Conservation (phyloP, 768 basidiomycete species). For the Favolaschia claudopus region DNA sequence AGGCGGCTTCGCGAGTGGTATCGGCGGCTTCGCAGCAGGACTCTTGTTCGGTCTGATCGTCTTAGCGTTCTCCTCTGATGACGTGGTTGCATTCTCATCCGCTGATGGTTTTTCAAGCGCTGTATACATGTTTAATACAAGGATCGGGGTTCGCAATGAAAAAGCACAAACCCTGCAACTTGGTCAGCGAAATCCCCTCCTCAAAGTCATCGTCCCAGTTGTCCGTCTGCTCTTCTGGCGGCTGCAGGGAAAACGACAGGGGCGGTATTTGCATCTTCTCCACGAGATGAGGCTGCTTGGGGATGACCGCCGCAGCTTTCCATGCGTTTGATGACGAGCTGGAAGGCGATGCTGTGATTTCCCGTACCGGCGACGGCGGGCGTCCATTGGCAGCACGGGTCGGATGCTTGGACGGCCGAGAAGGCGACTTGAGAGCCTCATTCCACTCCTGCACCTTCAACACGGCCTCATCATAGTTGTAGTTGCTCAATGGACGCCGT, state of each 20-base stretch:
- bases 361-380: constrained; percentile 54
- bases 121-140: constrained; percentile 31
- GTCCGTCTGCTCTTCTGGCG: constrained; percentile 87
- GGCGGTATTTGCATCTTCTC: constrained; percentile 71
- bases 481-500: constrained; percentile 69
- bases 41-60: constrained; percentile 83
- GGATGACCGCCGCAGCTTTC: constrained; percentile 42
- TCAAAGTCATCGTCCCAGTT: constrained; percentile 99
- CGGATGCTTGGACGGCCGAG: constrained; percentile 75
- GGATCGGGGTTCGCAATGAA: constrained; percentile 1
- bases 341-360: constrained; percentile 21
- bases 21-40: constrained; percentile 58
- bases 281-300: constrained; percentile 42
- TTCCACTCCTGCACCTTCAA: constrained; percentile 99
- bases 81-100: constrained; percentile 58
- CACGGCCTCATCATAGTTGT: constrained; percentile 93
- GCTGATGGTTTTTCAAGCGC: constrained; percentile 67
- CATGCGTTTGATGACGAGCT: constrained; percentile 16
- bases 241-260: constrained; percentile 68
- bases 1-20: constrained; percentile 68
- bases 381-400: constrained; percentile 49
- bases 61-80: constrained; percentile 75
- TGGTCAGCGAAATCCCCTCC: constrained; percentile 88
- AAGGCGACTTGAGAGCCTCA: constrained; percentile 90
- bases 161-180: constrained; percentile 65